phyloP scores from a whole-genome alignment of 148 eudicot genomes.

The Amaranthus palmeri region DNA sequence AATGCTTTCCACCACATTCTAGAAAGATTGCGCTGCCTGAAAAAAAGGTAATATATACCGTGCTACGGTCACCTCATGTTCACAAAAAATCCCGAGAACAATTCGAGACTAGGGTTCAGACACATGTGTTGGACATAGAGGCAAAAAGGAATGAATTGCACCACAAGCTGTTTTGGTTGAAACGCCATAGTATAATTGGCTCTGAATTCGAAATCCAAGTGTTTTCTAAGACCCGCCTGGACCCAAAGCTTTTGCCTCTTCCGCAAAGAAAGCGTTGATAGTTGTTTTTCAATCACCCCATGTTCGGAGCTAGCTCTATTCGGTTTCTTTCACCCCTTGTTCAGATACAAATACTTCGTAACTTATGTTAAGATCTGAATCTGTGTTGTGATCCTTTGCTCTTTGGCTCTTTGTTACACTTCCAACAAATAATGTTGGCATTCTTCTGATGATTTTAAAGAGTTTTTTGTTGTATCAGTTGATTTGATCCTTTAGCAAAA shows the following conservation, averaged over 20 bases:
- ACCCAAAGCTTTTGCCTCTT: constrained; percentile 24
- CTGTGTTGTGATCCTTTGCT: not conserved
- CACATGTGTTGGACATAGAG: constrained; percentile 24
- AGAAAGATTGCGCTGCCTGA: constrained; percentile 25
- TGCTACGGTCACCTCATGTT: constrained; percentile 35
- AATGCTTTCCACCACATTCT: constrained; percentile 26
- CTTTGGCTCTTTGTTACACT: not conserved
- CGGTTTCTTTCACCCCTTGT: not conserved
- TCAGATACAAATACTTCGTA: not conserved
- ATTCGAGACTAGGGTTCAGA: constrained; percentile 30
- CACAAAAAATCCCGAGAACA: constrained; percentile 38
- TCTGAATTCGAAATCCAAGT: constrained; percentile 36
- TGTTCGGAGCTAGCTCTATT: not conserved
- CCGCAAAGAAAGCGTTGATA: constrained; percentile 13
- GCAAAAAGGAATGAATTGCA: constrained; percentile 35
- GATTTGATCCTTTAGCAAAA: not conserved
- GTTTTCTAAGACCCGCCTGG: constrained; percentile 33
- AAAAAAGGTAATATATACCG: constrained; percentile 25
- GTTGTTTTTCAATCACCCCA: not conserved
- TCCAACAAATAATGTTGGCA: not conserved
- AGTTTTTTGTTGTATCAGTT: not conserved
- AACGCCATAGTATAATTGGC: constrained; percentile 36
- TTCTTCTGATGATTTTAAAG: not conserved
- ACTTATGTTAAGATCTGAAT: not conserved
- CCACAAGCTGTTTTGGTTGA: constrained; percentile 39